Percentiles rank a stretch among this genome's conserved stretches.
phyloP scores from a whole-genome alignment of 371 early-diverging fungal genomes.

The Mucor plumbeus region DNA sequence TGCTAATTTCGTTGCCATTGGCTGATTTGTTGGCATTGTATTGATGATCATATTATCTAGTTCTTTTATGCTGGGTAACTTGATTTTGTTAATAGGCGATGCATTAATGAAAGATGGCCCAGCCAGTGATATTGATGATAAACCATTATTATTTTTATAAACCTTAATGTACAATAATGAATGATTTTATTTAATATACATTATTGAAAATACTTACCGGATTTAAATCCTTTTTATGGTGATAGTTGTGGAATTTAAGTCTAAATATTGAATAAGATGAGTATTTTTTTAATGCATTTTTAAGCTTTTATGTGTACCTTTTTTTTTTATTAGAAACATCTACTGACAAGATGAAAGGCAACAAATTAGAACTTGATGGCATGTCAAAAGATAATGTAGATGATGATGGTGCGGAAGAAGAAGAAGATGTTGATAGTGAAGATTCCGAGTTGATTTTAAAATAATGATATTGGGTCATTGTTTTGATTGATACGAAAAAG shows the following conservation, averaged over 20 bases:
- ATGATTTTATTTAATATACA: background rate
- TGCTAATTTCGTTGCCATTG: background rate
- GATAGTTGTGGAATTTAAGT: background rate
- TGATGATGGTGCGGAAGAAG: background rate
- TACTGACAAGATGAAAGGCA: background rate
- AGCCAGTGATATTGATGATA: constrained; percentile 13
- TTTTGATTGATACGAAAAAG: background rate
- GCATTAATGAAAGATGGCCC: constrained; percentile 15
- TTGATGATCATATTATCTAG: constrained; percentile 16
- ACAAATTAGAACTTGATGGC: background rate
- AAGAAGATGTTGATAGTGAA: background rate
- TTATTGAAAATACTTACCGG: background rate
- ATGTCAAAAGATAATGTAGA: background rate
- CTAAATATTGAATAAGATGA: background rate
- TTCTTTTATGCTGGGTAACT: constrained; percentile 21
- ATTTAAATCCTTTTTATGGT: background rate
- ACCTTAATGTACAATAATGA: background rate
- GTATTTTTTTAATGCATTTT: background rate
- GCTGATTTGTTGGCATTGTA: background rate
- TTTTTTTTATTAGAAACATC: background rate
- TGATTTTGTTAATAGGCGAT: background rate
- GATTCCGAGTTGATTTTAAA: constrained; percentile 3
- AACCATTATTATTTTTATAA: background rate
- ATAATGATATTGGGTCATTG: constrained; percentile 7
- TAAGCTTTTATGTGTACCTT: background rate